Conservation (phyloP, 768 basidiomycete genomes). For the Pleurotus ostreatus region DNA sequence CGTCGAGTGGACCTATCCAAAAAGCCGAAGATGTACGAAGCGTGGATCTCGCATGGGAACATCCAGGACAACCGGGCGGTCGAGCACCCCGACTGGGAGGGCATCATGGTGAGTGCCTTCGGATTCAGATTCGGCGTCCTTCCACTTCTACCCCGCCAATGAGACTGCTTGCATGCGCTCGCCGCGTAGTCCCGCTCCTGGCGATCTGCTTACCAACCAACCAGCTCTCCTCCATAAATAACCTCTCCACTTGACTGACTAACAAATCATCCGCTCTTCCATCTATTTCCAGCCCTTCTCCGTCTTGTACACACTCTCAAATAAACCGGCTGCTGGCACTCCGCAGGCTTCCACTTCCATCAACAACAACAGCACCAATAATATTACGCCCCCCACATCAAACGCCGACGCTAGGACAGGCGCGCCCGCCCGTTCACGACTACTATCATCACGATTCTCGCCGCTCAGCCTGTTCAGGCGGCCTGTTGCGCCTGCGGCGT, state of each 20-base stretch:
- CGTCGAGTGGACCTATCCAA: constrained; percentile 34
- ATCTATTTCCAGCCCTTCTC: constrained; percentile 15
- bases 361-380: neutral
- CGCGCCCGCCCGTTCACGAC: neutral
- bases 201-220: neutral
- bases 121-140: neutral
- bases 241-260: neutral
- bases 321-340: no score
- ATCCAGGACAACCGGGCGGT: neutral
- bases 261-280: constrained; percentile 15
- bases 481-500: constrained; percentile 8
- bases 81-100: constrained; percentile 18
- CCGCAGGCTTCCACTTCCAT: neutral
- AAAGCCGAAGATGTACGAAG: constrained; percentile 48
- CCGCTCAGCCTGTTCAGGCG: constrained; percentile 6
- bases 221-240: neutral
- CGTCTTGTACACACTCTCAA: constrained; percentile 14
- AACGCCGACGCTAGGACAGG: neutral
- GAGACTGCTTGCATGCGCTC: no score
- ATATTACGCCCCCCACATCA: neutral
- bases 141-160: neutral
- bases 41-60: constrained; percentile 24
- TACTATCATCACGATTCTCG: constrained; percentile 6
- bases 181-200: no score
- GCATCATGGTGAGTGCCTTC: constrained; percentile 19